Evolutionary conservation across 495 filamentous ascomycete species (phyloP).

Genomic region (Lichenothelia convexa): DNA sequence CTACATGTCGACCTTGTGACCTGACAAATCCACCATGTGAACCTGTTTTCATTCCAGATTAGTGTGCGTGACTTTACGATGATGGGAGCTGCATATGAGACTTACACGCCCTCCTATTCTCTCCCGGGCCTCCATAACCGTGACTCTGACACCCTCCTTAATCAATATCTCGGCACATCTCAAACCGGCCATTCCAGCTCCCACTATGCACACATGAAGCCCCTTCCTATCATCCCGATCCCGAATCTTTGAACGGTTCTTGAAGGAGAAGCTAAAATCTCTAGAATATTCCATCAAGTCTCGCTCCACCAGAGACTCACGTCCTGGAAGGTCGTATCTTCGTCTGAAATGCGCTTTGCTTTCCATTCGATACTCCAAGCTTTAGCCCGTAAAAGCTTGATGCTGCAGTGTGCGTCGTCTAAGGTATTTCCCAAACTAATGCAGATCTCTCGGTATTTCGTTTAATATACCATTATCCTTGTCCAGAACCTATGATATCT

Average conservation of each 20-base stretch:
- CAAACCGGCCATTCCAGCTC: slow-evolving; percentile 2
- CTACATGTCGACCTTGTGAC: neutral
- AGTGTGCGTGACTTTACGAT: no score
- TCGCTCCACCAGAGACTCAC: neutral
- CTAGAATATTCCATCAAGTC: neutral
- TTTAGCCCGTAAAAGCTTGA: no score
- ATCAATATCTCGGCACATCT: slow-evolving; percentile 1
- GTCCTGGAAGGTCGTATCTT: neutral
- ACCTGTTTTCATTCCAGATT: neutral
- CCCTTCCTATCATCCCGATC: neutral
- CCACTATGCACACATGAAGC: slow-evolving; percentile 15
- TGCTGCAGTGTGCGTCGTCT: no score
- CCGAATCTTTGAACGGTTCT: neutral
- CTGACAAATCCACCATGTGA: neutral
- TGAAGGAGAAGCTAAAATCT: neutral
- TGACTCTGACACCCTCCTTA: neutral
- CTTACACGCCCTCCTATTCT: slow-evolving; percentile 2
- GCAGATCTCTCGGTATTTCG: no score
- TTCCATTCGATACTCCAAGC: no score
- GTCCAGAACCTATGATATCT: no score
- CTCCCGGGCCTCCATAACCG: slow-evolving; percentile 1
- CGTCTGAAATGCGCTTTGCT: neutral
- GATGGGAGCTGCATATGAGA: no score
- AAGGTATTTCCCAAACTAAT: no score
- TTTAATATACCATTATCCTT: no score